phyloP scores from a whole-genome alignment of 2,329 filamentous ascomycete genomes.

The Xenoacremonium recifei region DNA sequence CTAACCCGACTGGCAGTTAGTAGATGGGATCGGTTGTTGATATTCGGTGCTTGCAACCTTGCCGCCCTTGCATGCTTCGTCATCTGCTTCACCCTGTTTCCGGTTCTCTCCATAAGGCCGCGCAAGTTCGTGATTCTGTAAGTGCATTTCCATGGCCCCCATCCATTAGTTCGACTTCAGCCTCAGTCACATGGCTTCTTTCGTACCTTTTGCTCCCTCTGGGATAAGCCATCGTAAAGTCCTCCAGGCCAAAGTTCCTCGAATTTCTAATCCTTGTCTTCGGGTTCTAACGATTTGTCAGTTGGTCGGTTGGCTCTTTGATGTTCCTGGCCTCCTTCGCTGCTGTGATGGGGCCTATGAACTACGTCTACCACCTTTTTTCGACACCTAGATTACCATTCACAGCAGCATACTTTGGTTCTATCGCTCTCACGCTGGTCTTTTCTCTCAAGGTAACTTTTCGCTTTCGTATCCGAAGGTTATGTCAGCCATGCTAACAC shows the following conservation, averaged over 20 bases:
- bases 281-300: conserved; percentile 46
- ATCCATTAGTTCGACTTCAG: no score
- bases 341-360: conserved; percentile 86
- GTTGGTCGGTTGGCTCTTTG: conserved; percentile 91
- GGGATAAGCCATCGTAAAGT: background rate
- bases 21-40: conserved; percentile 91
- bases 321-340: conserved; percentile 92
- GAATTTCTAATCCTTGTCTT: no score
- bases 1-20: conserved; percentile 66
- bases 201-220: no score
- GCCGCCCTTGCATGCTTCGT: conserved; percentile 90
- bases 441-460: conserved; percentile 91
- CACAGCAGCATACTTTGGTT: conserved; percentile 91
- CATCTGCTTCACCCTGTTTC: conserved; percentile 87
- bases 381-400: conserved; percentile 87
- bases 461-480: conserved; percentile 32
- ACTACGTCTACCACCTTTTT: conserved; percentile 79
- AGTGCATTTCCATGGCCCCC: conserved; percentile 57
- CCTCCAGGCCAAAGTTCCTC: no score
- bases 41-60: conserved; percentile 89
- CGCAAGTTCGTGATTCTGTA: conserved; percentile 97
- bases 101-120: conserved; percentile 74
- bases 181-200: no score
- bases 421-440: conserved; percentile 84
- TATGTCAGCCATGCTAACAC: conserved; percentile 10